Conservation (phyloP, 768 basidiomycete species). For the Amanita jacksonii region DNA sequence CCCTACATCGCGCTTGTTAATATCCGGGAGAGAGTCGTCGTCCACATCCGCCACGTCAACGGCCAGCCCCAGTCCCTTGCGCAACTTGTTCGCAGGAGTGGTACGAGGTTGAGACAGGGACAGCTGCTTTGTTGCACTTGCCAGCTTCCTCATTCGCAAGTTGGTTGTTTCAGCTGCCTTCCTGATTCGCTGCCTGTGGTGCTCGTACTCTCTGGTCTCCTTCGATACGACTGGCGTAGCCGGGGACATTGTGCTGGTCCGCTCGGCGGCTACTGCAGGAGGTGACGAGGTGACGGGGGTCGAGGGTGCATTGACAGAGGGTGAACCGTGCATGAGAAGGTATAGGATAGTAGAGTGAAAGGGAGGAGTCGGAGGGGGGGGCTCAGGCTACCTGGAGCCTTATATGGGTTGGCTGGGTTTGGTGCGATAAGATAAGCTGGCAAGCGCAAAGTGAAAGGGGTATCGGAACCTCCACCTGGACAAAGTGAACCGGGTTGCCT, state of each 20-base stretch:
- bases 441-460: too few relatives aligned
- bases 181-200: slow-evolving; percentile 37
- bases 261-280: slow-evolving; percentile 1
- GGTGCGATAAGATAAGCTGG: slow-evolving; percentile 6
- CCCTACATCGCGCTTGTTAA: not conserved
- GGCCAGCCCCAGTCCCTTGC: slow-evolving; percentile 10
- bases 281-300: too few relatives aligned
- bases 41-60: slow-evolving; percentile 10
- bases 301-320: not conserved
- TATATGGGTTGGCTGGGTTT: slow-evolving; percentile 2
- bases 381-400: not conserved
- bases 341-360: not conserved
- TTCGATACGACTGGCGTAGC: slow-evolving; percentile 14
- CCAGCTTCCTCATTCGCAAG: slow-evolving; percentile 24
- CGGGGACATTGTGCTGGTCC: not conserved
- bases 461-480: too few relatives aligned
- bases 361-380: not conserved
- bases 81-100: slow-evolving; percentile 6
- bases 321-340: not conserved
- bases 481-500: too few relatives aligned
- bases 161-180: slow-evolving; percentile 31
- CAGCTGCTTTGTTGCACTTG: slow-evolving; percentile 4
- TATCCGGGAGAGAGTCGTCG: not conserved
- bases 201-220: slow-evolving; percentile 39
- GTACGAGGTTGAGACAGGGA: slow-evolving; percentile 7